Base-by-base conservation (phyloP, 1,284 basidiomycete genomes). In the Sparassis latifolia region DNA sequence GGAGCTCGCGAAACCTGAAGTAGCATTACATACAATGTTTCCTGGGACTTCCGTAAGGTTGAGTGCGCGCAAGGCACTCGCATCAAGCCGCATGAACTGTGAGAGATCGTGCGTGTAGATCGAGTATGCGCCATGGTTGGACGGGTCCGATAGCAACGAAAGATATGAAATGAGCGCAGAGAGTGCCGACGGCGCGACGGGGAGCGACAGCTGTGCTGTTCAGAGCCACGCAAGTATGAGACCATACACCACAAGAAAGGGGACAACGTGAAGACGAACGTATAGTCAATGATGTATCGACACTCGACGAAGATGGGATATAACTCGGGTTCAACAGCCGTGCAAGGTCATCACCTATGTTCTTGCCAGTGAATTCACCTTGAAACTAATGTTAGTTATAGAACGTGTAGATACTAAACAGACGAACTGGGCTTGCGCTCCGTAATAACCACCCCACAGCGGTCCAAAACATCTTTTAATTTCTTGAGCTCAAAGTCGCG, bases 71-170 rank as follows among this genome's bases (percentile, higher is more conserved):
- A 99, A 73, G 0, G 97, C 97, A 55, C 93, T 96, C 1, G 93
- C 92, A 67, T 99, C 97, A 10, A 99, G 80, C 52, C 88, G 89
- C 89, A 99, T 97, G 67, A 88, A 99, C 63, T 94, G 94, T 1
- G 88, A 84, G 0, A 99, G 76, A 63, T 99, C 95, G 66, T 99
- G 95, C 0, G 86, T 89, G 45, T 79, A 79, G 7, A 99, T 76
- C 6, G 77, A 79, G 71, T 87, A 99, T 58, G 86, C 80, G 44
- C 86, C 87, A 60, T 91, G 86, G 64, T 97, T 93, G 5, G 83
- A 77, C 4, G 86, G 70, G 62, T 97, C 92, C 10, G 82, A 75
- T n/a, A 95, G 75, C 10, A 99, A 82, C 27, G 80, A 78, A 1
- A 99, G 82, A 65, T 97, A 98, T 3, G 77, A 74, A 51, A 97